Conservation (phyloP, 495 filamentous ascomycete genomes). For the Daldinia grandis region DNA sequence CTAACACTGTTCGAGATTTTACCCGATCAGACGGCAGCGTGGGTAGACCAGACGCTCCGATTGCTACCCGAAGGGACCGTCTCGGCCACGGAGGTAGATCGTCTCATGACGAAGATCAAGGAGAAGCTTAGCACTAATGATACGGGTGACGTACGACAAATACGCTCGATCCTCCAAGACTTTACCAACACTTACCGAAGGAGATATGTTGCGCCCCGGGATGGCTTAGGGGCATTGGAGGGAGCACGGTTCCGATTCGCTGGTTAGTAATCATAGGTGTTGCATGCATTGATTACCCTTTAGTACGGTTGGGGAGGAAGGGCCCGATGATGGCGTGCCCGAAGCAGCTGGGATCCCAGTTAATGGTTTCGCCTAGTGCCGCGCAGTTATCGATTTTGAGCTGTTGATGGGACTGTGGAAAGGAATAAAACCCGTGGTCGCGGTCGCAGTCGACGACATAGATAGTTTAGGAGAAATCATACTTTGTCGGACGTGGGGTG, state of each 20-base stretch:
- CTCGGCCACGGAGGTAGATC: constrained; percentile 66
- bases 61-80: constrained; percentile 86
- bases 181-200: constrained; percentile 94
- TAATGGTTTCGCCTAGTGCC: background rate
- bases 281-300: background rate
- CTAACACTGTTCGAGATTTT: constrained; percentile 88
- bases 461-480: constrained; percentile 16
- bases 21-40: constrained; percentile 75
- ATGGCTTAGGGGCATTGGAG: constrained; percentile 85
- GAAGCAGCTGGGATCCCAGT: background rate
- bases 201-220: constrained; percentile 92
- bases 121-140: constrained; percentile 75
- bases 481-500: constrained; percentile 16
- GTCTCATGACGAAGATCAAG: constrained; percentile 70
- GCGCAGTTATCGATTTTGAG: background rate
- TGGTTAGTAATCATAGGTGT: constrained; percentile 52
- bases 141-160: constrained; percentile 67
- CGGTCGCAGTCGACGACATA: background rate
- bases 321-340: background rate
- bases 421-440: background rate
- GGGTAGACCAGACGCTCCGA: constrained; percentile 82
- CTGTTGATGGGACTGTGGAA: background rate
- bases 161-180: constrained; percentile 88
- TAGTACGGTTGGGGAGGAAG: background rate
- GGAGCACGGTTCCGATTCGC: constrained; percentile 85